Percentiles rank a stretch among this genome's conserved stretches.
These are phyloP conservation scores for Cercospora zeae-maydis DNA, from an alignment of 2,329 filamentous ascomycete species.

Conservation along the genomic window DNA sequence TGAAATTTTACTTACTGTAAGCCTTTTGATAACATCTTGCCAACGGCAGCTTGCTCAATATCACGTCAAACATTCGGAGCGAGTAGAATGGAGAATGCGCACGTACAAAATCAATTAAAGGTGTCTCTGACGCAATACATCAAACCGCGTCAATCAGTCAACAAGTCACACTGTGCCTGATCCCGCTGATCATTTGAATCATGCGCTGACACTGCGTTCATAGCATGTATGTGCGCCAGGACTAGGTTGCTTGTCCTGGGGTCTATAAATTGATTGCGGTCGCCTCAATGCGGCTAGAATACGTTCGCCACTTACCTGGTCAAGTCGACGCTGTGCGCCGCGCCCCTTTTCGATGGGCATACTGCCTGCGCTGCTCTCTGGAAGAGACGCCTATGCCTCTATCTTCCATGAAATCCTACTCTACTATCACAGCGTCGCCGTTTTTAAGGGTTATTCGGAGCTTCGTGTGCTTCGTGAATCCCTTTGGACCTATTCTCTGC, in stretches of 20 bases:
- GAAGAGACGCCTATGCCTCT: slow-evolving; percentile 27
- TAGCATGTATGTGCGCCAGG: slow-evolving; percentile 11
- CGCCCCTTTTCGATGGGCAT: slow-evolving; percentile 23
- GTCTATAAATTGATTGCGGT: slow-evolving; percentile 28
- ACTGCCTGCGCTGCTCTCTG: slow-evolving; percentile 29
- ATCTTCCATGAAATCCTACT: slow-evolving; percentile 76
- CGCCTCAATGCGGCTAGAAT: neutral
- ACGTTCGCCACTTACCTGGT: slow-evolving; percentile 22
- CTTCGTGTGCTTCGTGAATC: slow-evolving; percentile 94
- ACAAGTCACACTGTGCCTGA: too few species aligned
- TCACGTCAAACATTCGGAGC: too few species aligned
- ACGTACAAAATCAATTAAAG: too few species aligned
- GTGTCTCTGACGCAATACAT: too few species aligned
- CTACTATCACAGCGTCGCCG: slow-evolving; percentile 87
- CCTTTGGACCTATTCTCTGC: slow-evolving; percentile 96
- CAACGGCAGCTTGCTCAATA: too few species aligned
- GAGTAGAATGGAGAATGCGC: too few species aligned
- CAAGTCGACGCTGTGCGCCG: slow-evolving; percentile 20
- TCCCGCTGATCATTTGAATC: neutral
- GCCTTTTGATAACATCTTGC: too few species aligned
- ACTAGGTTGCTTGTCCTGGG: slow-evolving; percentile 29
- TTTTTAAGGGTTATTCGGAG: slow-evolving; percentile 90
- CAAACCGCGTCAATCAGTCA: too few species aligned
- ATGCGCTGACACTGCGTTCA: neutral
- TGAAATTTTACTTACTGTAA: too few species aligned